phyloP scores from a whole-genome alignment of 2,329 filamentous ascomycete genomes.

The Verticillium nubilum region DNA sequence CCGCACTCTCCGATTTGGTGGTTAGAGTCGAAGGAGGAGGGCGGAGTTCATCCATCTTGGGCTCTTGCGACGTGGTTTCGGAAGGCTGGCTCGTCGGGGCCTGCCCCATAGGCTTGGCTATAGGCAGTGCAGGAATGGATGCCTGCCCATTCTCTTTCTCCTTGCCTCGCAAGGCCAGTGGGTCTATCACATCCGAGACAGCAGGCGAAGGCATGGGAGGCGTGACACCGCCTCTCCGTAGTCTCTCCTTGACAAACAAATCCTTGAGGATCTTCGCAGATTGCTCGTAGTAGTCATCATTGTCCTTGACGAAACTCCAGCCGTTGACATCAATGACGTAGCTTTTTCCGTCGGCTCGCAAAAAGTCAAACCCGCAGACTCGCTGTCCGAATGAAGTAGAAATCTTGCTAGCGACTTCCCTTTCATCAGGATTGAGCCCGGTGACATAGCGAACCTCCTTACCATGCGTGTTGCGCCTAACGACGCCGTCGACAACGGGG shows the following conservation, averaged over 20 bases:
- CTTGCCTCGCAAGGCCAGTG: slow-evolving; percentile 25
- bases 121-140: slow-evolving; percentile 4
- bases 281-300: slow-evolving; percentile 96
- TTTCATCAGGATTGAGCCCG: slow-evolving; percentile 72
- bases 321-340: slow-evolving; percentile 99
- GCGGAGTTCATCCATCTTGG: slow-evolving; percentile 10
- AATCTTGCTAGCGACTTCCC: slow-evolving; percentile 82
- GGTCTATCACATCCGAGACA: slow-evolving; percentile 32
- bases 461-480: slow-evolving; percentile 92
- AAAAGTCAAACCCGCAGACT: slow-evolving; percentile 91
- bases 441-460: slow-evolving; percentile 97
- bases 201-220: slow-evolving; percentile 46
- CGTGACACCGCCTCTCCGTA: slow-evolving; percentile 56
- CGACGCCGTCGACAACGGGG: slow-evolving; percentile 91
- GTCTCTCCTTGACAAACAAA: slow-evolving; percentile 79
- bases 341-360: slow-evolving; percentile 82
- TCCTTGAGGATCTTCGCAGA: slow-evolving; percentile 80
- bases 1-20: slow-evolving; percentile 23
- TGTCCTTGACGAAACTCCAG: slow-evolving; percentile 99
- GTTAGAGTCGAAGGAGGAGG: slow-evolving; percentile 16
- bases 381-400: slow-evolving; percentile 88
- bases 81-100: slow-evolving; percentile 3
- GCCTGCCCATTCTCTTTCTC: slow-evolving; percentile 29
- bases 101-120: slow-evolving; percentile 3
- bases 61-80: slow-evolving; percentile 8